phyloP scores from a whole-genome alignment of 1,284 basidiomycete genomes.

The Waitea zeae region DNA sequence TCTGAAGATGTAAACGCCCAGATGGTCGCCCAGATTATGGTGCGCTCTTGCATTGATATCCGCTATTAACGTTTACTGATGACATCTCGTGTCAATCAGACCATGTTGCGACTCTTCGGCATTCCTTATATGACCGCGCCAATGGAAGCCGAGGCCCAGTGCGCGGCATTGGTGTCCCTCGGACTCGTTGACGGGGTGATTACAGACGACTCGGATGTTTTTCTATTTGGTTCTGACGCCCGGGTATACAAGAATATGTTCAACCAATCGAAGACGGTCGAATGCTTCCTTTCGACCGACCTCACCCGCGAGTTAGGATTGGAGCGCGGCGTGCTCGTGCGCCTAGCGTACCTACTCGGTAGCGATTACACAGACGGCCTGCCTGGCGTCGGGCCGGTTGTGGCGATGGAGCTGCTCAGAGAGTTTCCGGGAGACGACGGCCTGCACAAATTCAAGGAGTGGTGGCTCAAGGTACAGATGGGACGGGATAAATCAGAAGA shows the following conservation, averaged over 20 bases:
- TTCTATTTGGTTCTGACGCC: constrained; percentile 88
- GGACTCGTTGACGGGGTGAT: constrained; percentile 93
- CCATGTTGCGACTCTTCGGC: constrained; percentile 84
- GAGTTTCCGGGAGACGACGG: constrained; percentile 83
- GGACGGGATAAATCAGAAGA: constrained; percentile 70
- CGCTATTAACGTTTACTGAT: too few species aligned
- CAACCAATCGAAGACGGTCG: constrained; percentile 96
- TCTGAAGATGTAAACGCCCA: constrained; percentile 91
- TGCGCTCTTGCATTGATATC: too few species aligned
- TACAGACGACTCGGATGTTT: constrained; percentile 98
- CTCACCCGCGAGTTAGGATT: constrained; percentile 81
- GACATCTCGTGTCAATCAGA: constrained; percentile 20
- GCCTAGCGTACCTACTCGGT: constrained; percentile 85
- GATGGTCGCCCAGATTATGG: constrained; percentile 95
- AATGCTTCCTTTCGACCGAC: constrained; percentile 82
- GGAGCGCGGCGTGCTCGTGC: constrained; percentile 74
- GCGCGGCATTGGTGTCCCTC: constrained; percentile 77
- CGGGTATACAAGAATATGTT: constrained; percentile 99
- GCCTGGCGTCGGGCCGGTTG: constrained; percentile 88
- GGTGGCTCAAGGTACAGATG: constrained; percentile 92
- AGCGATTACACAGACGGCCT: constrained; percentile 97
- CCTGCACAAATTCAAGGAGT: constrained; percentile 74
- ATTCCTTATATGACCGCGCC: constrained; percentile 98
- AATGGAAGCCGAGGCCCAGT: constrained; percentile 99
- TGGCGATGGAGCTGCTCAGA: constrained; percentile 87